A percentile compares a stretch with the other conserved stretches of the same genome.
Evolutionary conservation across 2,329 filamentous ascomycete species (phyloP).

Genomic region (Pseudogymnoascus sp.): DNA sequence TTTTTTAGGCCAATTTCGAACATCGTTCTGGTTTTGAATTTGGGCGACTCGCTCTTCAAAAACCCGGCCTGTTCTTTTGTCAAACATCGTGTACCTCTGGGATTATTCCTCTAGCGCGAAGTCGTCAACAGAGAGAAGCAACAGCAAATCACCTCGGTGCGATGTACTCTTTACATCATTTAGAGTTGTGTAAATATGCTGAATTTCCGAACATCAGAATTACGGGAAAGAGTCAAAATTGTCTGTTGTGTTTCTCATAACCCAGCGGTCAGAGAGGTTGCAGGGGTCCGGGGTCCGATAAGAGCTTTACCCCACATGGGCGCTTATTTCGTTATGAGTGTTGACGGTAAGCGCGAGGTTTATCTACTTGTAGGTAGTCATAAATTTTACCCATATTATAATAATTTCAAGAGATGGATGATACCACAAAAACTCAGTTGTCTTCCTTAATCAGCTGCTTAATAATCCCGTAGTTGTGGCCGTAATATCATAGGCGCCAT

Average conservation of each 20-base stretch:
- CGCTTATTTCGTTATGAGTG: not conserved
- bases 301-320: not conserved
- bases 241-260: not conserved
- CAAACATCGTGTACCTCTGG: slow-evolving; percentile 15
- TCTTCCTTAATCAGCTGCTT: not conserved
- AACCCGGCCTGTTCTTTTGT: slow-evolving; percentile 23
- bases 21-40: slow-evolving; percentile 12
- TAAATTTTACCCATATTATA: not conserved
- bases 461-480: not conserved
- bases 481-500: not conserved
- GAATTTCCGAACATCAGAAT: not conserved
- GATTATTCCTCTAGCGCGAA: not conserved
- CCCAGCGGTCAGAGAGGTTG: not conserved
- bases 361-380: not conserved
- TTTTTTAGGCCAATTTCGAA: slow-evolving; percentile 19
- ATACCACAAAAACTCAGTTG: not conserved
- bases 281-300: not conserved
- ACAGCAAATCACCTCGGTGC: not conserved
- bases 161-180: not conserved
- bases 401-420: not conserved
- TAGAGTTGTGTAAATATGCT: not conserved
- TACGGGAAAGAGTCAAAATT: not conserved
- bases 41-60: slow-evolving; percentile 20
- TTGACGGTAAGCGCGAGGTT: not conserved
- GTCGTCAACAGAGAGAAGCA: not conserved